Percentiles rank a stretch among this genome's conserved stretches.
phyloP scores from a whole-genome alignment of 23 red algal genomes.

The Gracilaria vermiculophylla region DNA sequence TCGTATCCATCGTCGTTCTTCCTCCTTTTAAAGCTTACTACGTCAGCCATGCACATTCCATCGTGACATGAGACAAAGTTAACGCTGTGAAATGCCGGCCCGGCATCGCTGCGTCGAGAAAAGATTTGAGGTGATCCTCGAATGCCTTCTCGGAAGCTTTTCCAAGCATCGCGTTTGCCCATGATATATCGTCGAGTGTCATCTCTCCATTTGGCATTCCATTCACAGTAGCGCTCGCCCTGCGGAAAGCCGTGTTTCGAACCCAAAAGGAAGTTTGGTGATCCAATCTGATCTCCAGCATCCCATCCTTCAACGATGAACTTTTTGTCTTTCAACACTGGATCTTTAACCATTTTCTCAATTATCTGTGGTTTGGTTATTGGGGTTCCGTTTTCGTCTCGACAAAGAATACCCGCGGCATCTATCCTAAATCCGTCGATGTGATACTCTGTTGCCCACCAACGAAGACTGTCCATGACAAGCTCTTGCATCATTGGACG shows the following conservation, averaged over 20 bases:
- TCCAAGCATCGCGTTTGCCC: conserved; percentile 39
- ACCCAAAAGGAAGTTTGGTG: conserved; percentile 65
- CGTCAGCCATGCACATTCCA: conserved; percentile 75
- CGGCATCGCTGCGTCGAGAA: conserved; percentile 2
- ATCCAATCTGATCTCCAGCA: conserved; percentile 71
- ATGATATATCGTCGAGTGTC: conserved; percentile 56
- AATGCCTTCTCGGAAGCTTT: conserved; percentile 53
- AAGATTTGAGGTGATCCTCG: conserved; percentile 66
- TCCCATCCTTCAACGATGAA: conserved; percentile 87
- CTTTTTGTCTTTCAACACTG: conserved; percentile 58
- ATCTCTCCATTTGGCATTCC: conserved; percentile 73
- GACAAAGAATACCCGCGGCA: conserved; percentile 63
- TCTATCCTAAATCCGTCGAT: conserved; percentile 90
- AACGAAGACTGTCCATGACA: conserved; percentile 77
- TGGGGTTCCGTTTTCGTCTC: conserved; percentile 43
- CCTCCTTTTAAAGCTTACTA: conserved; percentile 60
- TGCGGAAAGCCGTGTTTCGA: conserved; percentile 37
- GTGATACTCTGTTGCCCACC: conserved; percentile 81
- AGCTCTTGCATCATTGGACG: conserved; percentile 70
- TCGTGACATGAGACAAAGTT: conserved; percentile 88
- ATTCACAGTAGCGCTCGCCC: conserved; percentile 72
- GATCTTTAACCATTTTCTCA: conserved; percentile 59
- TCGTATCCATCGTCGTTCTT: conserved; percentile 69
- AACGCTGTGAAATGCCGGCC: conserved; percentile 64
- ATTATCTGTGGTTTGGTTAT: conserved; percentile 54